Conservation (phyloP, 1,284 basidiomycete genomes). For the Leccinum pseudoinsigne region DNA sequence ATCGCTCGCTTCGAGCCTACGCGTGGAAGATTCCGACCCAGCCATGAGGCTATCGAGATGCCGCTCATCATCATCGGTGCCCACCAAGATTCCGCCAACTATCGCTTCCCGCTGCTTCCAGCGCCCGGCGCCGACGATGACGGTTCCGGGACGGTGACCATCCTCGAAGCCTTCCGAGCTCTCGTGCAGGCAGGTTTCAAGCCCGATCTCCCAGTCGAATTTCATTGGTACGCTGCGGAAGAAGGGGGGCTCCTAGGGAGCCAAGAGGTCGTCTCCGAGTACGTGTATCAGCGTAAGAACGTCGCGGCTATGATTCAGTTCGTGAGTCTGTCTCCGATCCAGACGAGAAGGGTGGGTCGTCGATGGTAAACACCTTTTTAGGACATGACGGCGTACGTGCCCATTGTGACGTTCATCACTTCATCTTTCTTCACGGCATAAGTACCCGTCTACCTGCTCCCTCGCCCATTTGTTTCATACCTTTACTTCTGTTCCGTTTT, state of each 20-base stretch:
- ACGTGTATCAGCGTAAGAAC: constrained; percentile 61
- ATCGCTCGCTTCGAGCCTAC: constrained; percentile 43
- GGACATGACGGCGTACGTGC: constrained; percentile 96
- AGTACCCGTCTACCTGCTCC: not conserved
- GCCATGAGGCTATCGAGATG: constrained; percentile 2
- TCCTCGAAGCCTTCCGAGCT: constrained; percentile 84
- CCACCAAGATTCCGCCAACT: constrained; percentile 57
- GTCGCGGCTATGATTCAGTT: constrained; percentile 85
- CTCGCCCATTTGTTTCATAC: not conserved
- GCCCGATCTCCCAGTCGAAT: constrained; percentile 82
- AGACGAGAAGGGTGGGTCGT: not conserved
- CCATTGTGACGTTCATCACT: constrained; percentile 86
- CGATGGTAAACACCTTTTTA: constrained; percentile 43
- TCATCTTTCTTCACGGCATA: constrained; percentile 15
- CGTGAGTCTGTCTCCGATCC: constrained; percentile 35
- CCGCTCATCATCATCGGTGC: constrained; percentile 47
- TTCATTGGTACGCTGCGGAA: constrained; percentile 94
- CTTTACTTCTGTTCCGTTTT: not conserved
- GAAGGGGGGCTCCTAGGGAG: constrained; percentile 91
- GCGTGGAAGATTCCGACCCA: constrained; percentile 27
- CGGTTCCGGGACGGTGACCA: constrained; percentile 87
- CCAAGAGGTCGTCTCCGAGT: constrained; percentile 83
- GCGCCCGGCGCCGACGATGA: constrained; percentile 76
- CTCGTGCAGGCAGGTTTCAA: constrained; percentile 76
- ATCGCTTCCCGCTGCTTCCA: constrained; percentile 20